Evolutionary conservation across 2,329 filamentous ascomycete genomes (phyloP), one percentile per base, ranked within the genome.

Genomic region (Fusarium sp.): DNA sequence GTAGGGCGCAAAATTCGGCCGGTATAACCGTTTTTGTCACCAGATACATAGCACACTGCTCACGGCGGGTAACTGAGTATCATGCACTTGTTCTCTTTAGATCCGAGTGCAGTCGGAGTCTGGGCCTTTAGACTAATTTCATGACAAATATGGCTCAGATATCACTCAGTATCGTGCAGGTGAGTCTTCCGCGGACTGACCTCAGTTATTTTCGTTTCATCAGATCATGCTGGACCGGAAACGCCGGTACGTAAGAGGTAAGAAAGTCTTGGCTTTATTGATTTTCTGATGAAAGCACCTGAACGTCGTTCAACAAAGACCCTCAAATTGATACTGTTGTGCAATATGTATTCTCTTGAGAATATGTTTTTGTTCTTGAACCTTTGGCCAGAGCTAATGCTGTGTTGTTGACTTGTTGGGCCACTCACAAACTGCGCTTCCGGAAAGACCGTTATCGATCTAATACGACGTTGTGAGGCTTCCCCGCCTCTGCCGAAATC

Each of bases 191-290:
- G 47, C 43, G 32, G 35, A 13, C 44, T 29, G 10, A 32, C 26
- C 38, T 56, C 52, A 48, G 39, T 45, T 32, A 28, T 48, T 39
- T 45, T 43, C 32, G n/a, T 44, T 46, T n/a, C 24, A 47, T 65
- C 62, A 63, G 36, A 53, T 65, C 57, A 65, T 65, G 28, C 49
- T 52, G 38, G 10, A 34, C 48, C 53, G 62, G 62, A 19, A 45
- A 43, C 22, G 43, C 62, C 62, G 62, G 52, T 51, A 41, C 60
- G 43, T 43, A 48, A 22, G 28, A 26, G 7, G 28, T 11, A 32
- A 12, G 31, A 12, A 19, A 36, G 42, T 34, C 58, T 55, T 66
- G 62, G 62, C 62, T 31, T 48, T 39, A 58, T 65, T 56, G 62
- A 66, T 50, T 59, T 65, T 65, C 39, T 26, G 32, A 19, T 9